Base-by-base conservation (phyloP, 2,329 filamentous ascomycete genomes). In the Talaromyces amestolkiae region DNA sequence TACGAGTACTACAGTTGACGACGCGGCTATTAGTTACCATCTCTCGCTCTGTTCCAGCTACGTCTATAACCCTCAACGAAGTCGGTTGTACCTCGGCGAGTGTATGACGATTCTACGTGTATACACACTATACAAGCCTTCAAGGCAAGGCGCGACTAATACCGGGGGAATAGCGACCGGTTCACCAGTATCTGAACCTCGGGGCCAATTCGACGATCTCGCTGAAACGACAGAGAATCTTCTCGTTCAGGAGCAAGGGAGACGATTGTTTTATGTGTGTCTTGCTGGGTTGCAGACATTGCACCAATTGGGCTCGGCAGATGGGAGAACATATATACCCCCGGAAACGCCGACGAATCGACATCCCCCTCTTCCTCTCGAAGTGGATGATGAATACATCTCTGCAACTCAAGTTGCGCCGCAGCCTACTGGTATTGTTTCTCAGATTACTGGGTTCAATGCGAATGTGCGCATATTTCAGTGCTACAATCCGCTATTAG, bases 341-440 rank as follows among this genome's bases (percentile, higher is more conserved):
- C 92, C 92, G 3, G 88, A 90, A 1, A 96, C 91, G 0, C 87
- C 88, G 0, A 88, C 85, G 31, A 87, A 92, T 51, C 89, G 88
- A 4, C 92, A 95, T 70, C 93, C 93, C 3, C 89, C 91, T 8
- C 83, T 93, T 13, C 93, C 93, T 0, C 81, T 89, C 22, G 92
- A 96, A 72, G 87, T 96, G 0, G 93, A 97, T 70, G 93, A 97
- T 76, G 88, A 90, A 65, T 93, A 87, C 72, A 91, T 97, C 65
- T 88, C 88, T 65, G 82, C 88, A 1, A 86, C 88, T 27, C 87
- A 91, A 68, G 86, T 94, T 61, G 85, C 89, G 37, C 82, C 85
- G 8, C 92, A 94, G 71, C 89, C 90, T 2, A 79, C 86, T 19
- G 88, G 87, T 5, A 81, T 85, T 1, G 80, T 93, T 1, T 91